Evolutionary conservation across 1,139 yeast genomes (phyloP).

Genomic region (Pichia sp.): DNA sequence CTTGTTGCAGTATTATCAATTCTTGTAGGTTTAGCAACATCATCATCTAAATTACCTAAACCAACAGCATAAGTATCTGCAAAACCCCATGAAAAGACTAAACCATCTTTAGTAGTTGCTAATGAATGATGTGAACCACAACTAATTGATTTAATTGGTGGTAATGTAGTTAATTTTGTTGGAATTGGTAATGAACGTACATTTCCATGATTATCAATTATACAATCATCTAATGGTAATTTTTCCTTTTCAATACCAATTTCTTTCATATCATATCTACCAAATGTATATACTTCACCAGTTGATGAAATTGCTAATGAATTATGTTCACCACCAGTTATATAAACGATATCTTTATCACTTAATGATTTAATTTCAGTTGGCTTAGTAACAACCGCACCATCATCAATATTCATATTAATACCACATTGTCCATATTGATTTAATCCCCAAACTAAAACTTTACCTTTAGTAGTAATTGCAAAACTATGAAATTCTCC

Average conservation of each 20-base stretch:
- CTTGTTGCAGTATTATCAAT: slow-evolving; percentile 91
- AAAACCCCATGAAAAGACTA: slow-evolving; percentile 94
- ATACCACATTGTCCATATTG: slow-evolving; percentile 93
- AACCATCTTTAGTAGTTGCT: slow-evolving; percentile 79
- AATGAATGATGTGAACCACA: slow-evolving; percentile 91
- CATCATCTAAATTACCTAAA: slow-evolving; percentile 88
- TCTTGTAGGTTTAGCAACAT: slow-evolving; percentile 77
- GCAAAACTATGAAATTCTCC: slow-evolving; percentile 98
- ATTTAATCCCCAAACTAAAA: slow-evolving; percentile 89
- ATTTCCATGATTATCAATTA: slow-evolving; percentile 70
- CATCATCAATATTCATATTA: slow-evolving; percentile 68
- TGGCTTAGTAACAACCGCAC: slow-evolving; percentile 73
- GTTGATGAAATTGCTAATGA: slow-evolving; percentile 63
- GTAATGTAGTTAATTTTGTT: slow-evolving; percentile 54
- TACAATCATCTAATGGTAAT: slow-evolving; percentile 47
- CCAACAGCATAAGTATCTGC: slow-evolving; percentile 97
- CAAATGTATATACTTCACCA: slow-evolving; percentile 79
- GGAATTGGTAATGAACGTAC: slow-evolving; percentile 87
- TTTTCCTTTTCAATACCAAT: slow-evolving; percentile 68
- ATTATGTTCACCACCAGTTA: slow-evolving; percentile 95
- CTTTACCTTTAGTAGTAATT: slow-evolving; percentile 61
- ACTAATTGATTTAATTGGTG: slow-evolving; percentile 58
- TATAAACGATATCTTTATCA: slow-evolving; percentile 49
- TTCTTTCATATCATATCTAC: slow-evolving; percentile 90
- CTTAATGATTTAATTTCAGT: slow-evolving; percentile 58